Evolutionary conservation across 148 eudicot species (phyloP).

Genomic region (Beta vulgaris): DNA sequence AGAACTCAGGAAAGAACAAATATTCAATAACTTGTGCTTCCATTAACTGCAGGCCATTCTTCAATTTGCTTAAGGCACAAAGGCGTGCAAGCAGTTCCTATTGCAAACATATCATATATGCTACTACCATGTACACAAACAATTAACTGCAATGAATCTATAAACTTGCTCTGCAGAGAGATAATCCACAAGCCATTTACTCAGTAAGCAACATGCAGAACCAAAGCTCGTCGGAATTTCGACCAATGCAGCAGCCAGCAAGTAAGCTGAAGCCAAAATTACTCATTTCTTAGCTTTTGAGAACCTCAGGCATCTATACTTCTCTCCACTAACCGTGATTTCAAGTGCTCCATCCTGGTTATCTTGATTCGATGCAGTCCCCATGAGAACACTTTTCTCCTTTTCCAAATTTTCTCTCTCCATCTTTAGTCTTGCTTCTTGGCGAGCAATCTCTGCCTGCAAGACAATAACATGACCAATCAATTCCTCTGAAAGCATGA

Average conservation of each 20-base stretch:
- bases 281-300: conserved; percentile 88
- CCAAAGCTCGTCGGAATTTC: not conserved
- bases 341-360: conserved; percentile 99
- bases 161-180: conserved; percentile 6
- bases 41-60: conserved; percentile 11
- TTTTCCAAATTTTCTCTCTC: conserved; percentile 96
- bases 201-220: not conserved
- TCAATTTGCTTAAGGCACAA: conserved; percentile 2
- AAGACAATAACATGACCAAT: not conserved
- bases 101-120: conserved; percentile 7
- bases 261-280: conserved; percentile 9
- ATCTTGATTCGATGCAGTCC: conserved; percentile 98
- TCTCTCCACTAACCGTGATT: conserved; percentile 96
- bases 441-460: conserved; percentile 96
- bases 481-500: not conserved
- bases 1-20: not conserved
- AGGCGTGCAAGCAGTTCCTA: conserved; percentile 1
- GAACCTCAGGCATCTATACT: conserved; percentile 94
- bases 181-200: not conserved
- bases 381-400: conserved; percentile 98
- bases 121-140: conserved; percentile 25
- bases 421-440: conserved; percentile 93
- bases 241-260: conserved; percentile 2
- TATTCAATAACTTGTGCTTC: not conserved
- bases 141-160: not conserved